These are phyloP conservation scores for Rosa lucieae DNA, from an alignment of 306 rosid species.

Conservation along the genomic window DNA sequence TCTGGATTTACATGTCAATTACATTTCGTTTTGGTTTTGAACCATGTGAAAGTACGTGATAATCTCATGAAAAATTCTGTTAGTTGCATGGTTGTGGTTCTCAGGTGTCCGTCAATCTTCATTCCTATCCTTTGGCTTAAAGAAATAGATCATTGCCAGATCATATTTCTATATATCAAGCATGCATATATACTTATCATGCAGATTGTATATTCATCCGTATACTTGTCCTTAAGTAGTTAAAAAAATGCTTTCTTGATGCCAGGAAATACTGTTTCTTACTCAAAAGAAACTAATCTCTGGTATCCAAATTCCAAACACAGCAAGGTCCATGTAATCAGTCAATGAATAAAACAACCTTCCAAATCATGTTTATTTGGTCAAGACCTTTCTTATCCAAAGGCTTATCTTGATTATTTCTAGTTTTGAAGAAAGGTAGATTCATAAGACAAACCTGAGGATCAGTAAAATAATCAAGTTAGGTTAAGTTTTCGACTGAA, in stretches of 20 bases:
- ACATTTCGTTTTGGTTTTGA: not conserved
- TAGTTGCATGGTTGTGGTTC: conserved; percentile 1
- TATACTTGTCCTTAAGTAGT: not conserved
- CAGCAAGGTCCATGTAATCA: not conserved
- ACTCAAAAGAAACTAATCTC: not conserved
- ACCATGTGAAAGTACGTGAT: not conserved
- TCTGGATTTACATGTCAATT: not conserved
- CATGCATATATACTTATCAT: not conserved
- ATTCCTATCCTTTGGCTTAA: not conserved
- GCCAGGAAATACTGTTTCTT: not conserved
- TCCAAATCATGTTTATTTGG: not conserved
- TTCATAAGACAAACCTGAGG: not conserved
- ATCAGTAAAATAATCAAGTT: conserved; percentile 6
- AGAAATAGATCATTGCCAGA: not conserved
- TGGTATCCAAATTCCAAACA: conserved; percentile 23
- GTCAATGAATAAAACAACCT: conserved; percentile 17
- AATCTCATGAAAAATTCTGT: not conserved
- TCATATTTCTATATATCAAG: not conserved
- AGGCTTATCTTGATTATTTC: not conserved
- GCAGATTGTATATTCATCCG: conserved; percentile 4
- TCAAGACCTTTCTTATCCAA: conserved; percentile 5
- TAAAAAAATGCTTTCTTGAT: not conserved
- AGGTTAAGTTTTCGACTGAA: not conserved
- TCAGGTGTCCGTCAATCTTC: conserved; percentile 1
- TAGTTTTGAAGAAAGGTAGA: conserved; percentile 2